These are phyloP conservation scores for Basidioascus undulatus DNA, from an alignment of 768 basidiomycete species.

Conservation along the genomic window DNA sequence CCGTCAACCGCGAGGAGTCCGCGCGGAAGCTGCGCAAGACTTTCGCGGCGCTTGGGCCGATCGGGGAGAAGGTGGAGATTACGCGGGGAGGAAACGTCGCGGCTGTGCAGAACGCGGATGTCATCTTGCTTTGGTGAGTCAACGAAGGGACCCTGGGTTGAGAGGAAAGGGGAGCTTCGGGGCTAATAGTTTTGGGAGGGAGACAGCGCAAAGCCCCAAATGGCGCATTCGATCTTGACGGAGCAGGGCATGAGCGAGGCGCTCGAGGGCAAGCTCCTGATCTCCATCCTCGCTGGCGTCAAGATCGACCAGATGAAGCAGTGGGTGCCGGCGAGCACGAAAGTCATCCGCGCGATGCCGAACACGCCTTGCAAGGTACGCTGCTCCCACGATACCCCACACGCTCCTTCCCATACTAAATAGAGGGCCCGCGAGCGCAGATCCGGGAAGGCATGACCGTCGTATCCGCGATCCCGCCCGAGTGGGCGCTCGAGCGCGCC, in stretches of 20 bases:
- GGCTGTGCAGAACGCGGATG: slow-evolving; percentile 50
- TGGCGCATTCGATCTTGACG: slow-evolving; percentile 46
- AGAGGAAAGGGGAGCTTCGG: no score
- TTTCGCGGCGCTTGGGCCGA: slow-evolving; percentile 33
- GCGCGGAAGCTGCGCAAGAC: slow-evolving; percentile 36
- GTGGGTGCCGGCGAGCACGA: slow-evolving; percentile 53
- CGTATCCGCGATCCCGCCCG: slow-evolving; percentile 41
- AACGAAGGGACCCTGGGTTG: no score
- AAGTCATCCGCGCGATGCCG: slow-evolving; percentile 88
- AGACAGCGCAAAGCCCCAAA: slow-evolving; percentile 78
- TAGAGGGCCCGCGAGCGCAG: slow-evolving; percentile 22
- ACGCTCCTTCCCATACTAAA: not conserved
- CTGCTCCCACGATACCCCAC: not conserved
- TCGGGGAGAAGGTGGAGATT: slow-evolving; percentile 47
- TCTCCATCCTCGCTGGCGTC: slow-evolving; percentile 94
- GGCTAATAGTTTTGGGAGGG: no score
- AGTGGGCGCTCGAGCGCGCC: slow-evolving; percentile 12
- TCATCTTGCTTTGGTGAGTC: slow-evolving; percentile 64
- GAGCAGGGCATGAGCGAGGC: slow-evolving; percentile 59
- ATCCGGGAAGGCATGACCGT: slow-evolving; percentile 99
- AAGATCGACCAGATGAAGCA: slow-evolving; percentile 54
- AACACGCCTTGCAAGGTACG: slow-evolving; percentile 86
- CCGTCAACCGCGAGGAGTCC: slow-evolving; percentile 56
- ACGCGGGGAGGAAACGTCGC: slow-evolving; percentile 41
- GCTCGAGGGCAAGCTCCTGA: slow-evolving; percentile 66